Evolutionary conservation across 148 eudicot species (phyloP).

Genomic region (Mesembryanthemum crystallinum): DNA sequence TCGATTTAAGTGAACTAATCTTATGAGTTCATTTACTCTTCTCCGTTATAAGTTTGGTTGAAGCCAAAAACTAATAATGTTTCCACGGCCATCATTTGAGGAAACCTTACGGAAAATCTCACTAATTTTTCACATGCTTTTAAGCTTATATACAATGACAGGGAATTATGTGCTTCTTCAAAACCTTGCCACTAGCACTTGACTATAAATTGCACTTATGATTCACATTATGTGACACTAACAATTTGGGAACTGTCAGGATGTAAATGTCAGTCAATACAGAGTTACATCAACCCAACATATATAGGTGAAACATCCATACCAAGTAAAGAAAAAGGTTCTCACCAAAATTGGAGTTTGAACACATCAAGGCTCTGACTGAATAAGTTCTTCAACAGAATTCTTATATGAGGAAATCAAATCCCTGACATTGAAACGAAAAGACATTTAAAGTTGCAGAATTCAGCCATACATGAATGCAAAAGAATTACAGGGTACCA

Average conservation of each 20-base stretch:
- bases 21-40: too few species aligned
- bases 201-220: neutral
- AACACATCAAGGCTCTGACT: conserved; percentile 40
- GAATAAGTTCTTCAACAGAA: conserved; percentile 59
- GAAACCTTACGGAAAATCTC: neutral
- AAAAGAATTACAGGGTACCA: neutral
- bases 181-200: neutral
- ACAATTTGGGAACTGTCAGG: neutral
- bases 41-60: too few species aligned
- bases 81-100: too few species aligned
- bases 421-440: conserved; percentile 45
- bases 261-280: too few species aligned
- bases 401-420: conserved; percentile 51
- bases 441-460: neutral
- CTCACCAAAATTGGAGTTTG: conserved; percentile 7
- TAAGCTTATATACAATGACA: neutral
- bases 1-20: too few species aligned
- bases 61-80: too few species aligned
- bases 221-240: neutral
- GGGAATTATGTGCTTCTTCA: neutral
- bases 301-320: neutral
- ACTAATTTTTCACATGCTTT: neutral
- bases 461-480: neutral
- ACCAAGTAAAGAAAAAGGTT: neutral
- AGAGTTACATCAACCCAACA: neutral